Evolutionary conservation across 1,284 basidiomycete species (phyloP), one percentile per base, ranked within the genome.

Genomic region (Coriolopsis trogii): DNA sequence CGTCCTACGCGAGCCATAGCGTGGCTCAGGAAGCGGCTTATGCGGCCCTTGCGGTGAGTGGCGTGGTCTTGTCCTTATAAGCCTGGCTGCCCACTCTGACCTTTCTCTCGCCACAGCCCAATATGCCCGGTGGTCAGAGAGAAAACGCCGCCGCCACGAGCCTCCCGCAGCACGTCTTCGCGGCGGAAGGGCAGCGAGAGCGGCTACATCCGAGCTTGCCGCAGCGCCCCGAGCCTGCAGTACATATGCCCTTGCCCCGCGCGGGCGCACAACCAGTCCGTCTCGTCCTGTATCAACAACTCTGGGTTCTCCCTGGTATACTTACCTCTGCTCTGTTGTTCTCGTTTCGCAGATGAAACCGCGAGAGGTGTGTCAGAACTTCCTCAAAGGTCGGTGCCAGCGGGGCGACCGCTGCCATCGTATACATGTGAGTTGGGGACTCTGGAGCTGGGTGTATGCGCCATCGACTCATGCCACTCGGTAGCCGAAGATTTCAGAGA

Each of bases 361-460:
- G 12, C 45, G 18, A n/a, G 55, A 56, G 24, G 28, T 60, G 6
- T 64, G 62, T 31, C 28, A 37, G 6, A 41, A 55, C 4, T 59
- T 51, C 42, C n/a, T 41, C 18, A 29, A 29, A 2, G 57, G 50
- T 3, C 23, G 26, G 25, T 64, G 62, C 39, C 7, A 3, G 1
- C 30, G 10, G 13, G 59, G 57, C 30, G 26, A 46, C 18, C 18
- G 24, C 24, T 62, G 62, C 29, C 51, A 21, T 10, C 55, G 51
- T 4, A 41, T 37, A 9, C 55, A 57, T 20, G 50, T 50, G 21
- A 29, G 29, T 42, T n/a, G n/a, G n/a, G n/a, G n/a, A n/a, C n/a
- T n/a, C n/a, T n/a, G n/a, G n/a, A n/a, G n/a, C n/a, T n/a, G n/a
- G n/a, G n/a, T n/a, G n/a, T n/a, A n/a, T n/a, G n/a, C n/a, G n/a